A percentile compares a stretch with the other conserved stretches of the same genome.
Evolutionary conservation across 352 stramenopile genomes (phyloP).

Genomic region (Blastocystis sp.): DNA sequence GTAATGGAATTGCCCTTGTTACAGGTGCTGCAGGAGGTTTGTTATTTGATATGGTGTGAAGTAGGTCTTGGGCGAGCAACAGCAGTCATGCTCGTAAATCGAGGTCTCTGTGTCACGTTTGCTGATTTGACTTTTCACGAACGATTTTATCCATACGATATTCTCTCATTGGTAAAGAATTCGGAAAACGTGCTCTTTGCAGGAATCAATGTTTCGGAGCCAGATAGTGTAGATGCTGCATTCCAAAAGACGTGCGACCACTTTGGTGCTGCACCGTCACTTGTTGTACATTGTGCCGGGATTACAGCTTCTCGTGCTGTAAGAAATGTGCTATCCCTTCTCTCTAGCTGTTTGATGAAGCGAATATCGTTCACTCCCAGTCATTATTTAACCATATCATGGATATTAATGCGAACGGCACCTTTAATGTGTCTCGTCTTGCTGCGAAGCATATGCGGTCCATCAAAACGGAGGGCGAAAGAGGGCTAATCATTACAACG

Average conservation of each 20-base stretch:
- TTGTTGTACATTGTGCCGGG: conserved; percentile 77
- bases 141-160: not conserved
- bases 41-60: not conserved
- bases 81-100: not conserved
- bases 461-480: conserved; percentile 69
- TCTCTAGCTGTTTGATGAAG: not conserved
- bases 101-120: not conserved
- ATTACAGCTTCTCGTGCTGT: conserved; percentile 75
- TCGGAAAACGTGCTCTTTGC: not conserved
- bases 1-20: conserved; percentile 8
- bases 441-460: conserved; percentile 78
- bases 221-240: not conserved
- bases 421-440: conserved; percentile 92
- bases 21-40: not conserved
- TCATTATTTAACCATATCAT: conserved; percentile 88
- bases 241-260: conserved; percentile 76
- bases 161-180: not conserved
- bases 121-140: not conserved
- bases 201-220: not conserved
- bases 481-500: conserved; percentile 96
- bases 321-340: conserved; percentile 71
- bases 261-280: conserved; percentile 78
- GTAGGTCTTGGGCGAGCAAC: not conserved
- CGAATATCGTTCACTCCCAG: conserved; percentile 74
- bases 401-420: conserved; percentile 88